These are phyloP conservation scores for Trametopsis cervina DNA, from an alignment of 768 basidiomycete species.

Conservation along the genomic window DNA sequence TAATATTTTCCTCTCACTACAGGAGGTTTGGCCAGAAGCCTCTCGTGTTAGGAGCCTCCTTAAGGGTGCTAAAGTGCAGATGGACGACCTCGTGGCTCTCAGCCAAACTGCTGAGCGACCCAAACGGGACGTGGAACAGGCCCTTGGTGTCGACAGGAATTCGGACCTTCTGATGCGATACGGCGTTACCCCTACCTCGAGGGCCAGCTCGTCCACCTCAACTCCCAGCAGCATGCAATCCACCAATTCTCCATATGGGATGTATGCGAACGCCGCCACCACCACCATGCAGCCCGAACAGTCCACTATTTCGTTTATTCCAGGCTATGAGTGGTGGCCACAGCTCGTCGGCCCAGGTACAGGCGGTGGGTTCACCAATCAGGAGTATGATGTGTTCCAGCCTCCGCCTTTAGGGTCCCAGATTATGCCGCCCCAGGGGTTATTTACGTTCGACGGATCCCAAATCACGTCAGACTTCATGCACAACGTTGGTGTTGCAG, in stretches of 20 bases:
- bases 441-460: constrained; percentile 18
- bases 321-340: constrained; percentile 24
- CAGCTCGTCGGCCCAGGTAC: constrained; percentile 11
- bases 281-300: background rate
- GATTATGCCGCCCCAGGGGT: constrained; percentile 8
- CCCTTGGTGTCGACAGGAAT: constrained; percentile 12
- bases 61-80: constrained; percentile 56
- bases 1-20: background rate
- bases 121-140: constrained; percentile 21
- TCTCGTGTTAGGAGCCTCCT: constrained; percentile 58
- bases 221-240: background rate
- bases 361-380: background rate
- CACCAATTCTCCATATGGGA: background rate
- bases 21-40: constrained; percentile 71
- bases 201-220: background rate
- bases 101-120: constrained; percentile 5
- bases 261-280: background rate
- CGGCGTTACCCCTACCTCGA: constrained; percentile 1
- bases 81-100: constrained; percentile 23
- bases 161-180: constrained; percentile 11
- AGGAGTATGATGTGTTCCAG: background rate
- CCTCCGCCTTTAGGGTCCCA: constrained; percentile 2
- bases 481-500: constrained; percentile 11
- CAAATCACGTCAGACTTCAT: constrained; percentile 16
- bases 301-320: constrained; percentile 13